A percentile compares a stretch with the other conserved stretches of the same genome.
These are phyloP conservation scores for Epichloe uncinata DNA, from an alignment of 2,329 filamentous ascomycete genomes.

Conservation along the genomic window DNA sequence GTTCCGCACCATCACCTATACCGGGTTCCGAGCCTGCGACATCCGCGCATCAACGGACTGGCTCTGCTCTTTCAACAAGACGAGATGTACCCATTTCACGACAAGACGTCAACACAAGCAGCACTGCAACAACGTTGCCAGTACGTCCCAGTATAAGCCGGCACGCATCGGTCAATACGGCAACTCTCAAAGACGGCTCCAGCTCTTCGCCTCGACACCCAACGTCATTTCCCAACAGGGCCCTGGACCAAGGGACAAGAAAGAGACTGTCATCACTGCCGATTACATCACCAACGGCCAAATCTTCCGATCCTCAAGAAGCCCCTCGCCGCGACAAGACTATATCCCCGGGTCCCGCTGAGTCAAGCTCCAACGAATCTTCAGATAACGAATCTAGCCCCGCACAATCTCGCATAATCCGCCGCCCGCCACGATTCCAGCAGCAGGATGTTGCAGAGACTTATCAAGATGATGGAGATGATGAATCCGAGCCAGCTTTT, in stretches of 20 bases:
- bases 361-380: slow-evolving; percentile 26
- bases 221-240: slow-evolving; percentile 11
- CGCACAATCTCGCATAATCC: slow-evolving; percentile 46
- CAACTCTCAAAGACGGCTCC: slow-evolving; percentile 24
- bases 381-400: slow-evolving; percentile 37
- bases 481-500: slow-evolving; percentile 44
- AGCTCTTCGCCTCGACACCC: slow-evolving; percentile 14
- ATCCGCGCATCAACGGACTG: slow-evolving; percentile 25
- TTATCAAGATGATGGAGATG: slow-evolving; percentile 39
- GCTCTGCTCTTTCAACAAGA: slow-evolving; percentile 43
- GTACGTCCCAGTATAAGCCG: slow-evolving; percentile 33
- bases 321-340: slow-evolving; percentile 11
- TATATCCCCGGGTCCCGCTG: slow-evolving; percentile 23
- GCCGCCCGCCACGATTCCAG: slow-evolving; percentile 41
- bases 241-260: slow-evolving; percentile 18
- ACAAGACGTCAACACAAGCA: slow-evolving; percentile 30
- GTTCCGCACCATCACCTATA: slow-evolving; percentile 44
- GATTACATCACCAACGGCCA: slow-evolving; percentile 17
- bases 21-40: slow-evolving; percentile 34
- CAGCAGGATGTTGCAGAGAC: slow-evolving; percentile 21
- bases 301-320: slow-evolving; percentile 11
- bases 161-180: slow-evolving; percentile 34
- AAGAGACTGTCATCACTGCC: slow-evolving; percentile 33
- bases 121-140: slow-evolving; percentile 29
- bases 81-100: slow-evolving; percentile 41